Evolutionary conservation across 345 rosid species (phyloP).

Genomic region (Pistacia integerrima): DNA sequence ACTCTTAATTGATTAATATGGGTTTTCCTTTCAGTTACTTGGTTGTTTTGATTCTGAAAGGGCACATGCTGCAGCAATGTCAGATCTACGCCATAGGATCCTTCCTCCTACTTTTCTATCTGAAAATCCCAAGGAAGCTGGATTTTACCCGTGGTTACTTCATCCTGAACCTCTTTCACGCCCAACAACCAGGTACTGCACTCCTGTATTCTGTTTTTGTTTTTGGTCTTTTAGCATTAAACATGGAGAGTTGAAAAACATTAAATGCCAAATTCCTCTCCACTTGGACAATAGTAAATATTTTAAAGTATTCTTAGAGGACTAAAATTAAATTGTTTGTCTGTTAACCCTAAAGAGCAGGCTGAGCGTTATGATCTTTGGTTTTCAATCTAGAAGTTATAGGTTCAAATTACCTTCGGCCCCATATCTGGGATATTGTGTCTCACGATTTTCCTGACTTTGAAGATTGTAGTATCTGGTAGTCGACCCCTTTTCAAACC

Average conservation of each 20-base stretch:
- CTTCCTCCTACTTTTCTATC: conserved; percentile 87
- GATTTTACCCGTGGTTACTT: conserved; percentile 87
- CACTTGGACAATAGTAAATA: not conserved
- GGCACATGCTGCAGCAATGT: conserved; percentile 74
- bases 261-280: not conserved
- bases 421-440: no score
- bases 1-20: conserved; percentile 19
- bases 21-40: conserved; percentile 64
- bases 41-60: conserved; percentile 70
- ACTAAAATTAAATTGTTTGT: no score
- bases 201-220: not conserved
- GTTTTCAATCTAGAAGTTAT: no score
- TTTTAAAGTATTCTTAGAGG: not conserved
- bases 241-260: not conserved
- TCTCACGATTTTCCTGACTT: no score
- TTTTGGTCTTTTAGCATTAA: not conserved
- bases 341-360: no score
- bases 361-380: no score
- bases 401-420: no score
- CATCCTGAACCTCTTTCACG: conserved; percentile 89
- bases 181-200: conserved; percentile 67
- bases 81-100: conserved; percentile 77
- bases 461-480: no score
- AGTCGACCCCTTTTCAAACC: no score
- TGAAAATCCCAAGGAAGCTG: conserved; percentile 91